A percentile compares a stretch with the other conserved stretches of the same genome.
Evolutionary conservation across 192 early-diverging fungal genomes (phyloP).

Genomic region (Podila minutissima): DNA sequence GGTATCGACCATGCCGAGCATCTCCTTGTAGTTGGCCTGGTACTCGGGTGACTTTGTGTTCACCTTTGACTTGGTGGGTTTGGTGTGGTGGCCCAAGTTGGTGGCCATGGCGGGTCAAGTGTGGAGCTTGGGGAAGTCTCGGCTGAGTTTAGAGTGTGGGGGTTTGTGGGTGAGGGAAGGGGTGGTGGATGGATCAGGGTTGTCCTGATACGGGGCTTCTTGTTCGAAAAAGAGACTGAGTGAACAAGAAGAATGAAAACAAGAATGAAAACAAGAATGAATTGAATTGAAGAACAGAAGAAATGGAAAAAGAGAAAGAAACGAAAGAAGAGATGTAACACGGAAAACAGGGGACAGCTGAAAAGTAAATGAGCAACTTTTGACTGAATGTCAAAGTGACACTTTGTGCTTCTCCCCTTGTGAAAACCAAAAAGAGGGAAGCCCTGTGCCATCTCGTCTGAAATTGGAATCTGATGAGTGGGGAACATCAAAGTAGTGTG

Average conservation of each 20-base stretch:
- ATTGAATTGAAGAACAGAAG: background rate
- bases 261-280: slow-evolving; percentile 1
- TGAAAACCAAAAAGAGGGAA: too few species aligned
- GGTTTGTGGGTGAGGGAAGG: slow-evolving; percentile 36
- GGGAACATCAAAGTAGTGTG: too few species aligned
- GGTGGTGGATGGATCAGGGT: background rate
- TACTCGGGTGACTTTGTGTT: slow-evolving; percentile 61
- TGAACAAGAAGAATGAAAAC: slow-evolving; percentile 4
- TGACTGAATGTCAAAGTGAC: background rate
- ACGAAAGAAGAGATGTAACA: background rate
- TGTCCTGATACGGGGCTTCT: background rate
- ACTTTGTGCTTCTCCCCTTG: too few species aligned
- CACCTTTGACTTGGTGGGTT: slow-evolving; percentile 53
- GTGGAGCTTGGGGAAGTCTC: slow-evolving; percentile 21
- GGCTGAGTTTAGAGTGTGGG: slow-evolving; percentile 23
- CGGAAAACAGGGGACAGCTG: background rate
- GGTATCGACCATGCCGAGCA: slow-evolving; percentile 57
- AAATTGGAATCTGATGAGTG: too few species aligned
- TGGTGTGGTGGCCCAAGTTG: slow-evolving; percentile 54
- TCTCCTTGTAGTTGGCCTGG: slow-evolving; percentile 64
- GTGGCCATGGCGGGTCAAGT: slow-evolving; percentile 15
- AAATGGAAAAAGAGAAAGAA: background rate
- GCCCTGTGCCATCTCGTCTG: too few species aligned
- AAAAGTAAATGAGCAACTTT: background rate
- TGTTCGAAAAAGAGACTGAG: slow-evolving; percentile 2